Base-by-base conservation (phyloP, 805 yeast species). In the Starmerella bombicola region DNA sequence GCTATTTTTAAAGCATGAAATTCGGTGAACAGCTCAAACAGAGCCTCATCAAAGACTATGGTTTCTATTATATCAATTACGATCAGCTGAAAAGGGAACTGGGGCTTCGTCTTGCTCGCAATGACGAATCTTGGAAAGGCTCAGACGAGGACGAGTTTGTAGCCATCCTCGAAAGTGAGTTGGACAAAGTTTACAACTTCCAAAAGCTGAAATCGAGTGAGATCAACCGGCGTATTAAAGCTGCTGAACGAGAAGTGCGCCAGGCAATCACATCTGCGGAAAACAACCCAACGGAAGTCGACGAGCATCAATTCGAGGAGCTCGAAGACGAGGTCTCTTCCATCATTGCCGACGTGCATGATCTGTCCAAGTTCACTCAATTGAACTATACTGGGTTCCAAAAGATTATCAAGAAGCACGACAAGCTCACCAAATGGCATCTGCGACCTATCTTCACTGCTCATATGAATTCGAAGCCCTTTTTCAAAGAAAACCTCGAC, bases 381-480 rank as follows among this genome's bases (percentile, higher is more conserved):
- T 72, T 91, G 57, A 91, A 91, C 63, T 91, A 91, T 66, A 86
- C 95, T 17, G 98, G 98, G 2, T 91, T 91, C 68, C 95, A 84
- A 62, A 91, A 91, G 62, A 91, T 91, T 53, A 74, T 91, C 57
- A 91, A 91, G 65, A 91, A 91, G 63, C 98, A 91, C 61, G 98
- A 91, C 64, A 91, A 91, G 62, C 73, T 74, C 49, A 86, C 97
- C 15, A 68, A 70, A 28, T 78, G 76, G 69, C 76, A 74, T 41
- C 69, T 91, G 57, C 80, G 78, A 59, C 97, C 98, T 6, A 81
- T 88, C 46, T 88, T 91, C 66, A 93, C 84, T 52, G 95, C 80
- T 20, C 73, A 97, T 55, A 73, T 91, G 59, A 84, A 88, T 56
- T 70, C 96, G 20, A 91, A 88, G 59, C 95, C 98, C 0, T 91